Percentiles rank a stretch among this genome's conserved stretches.
Conservation (phyloP, 306 rosid genomes). For the Hippophae tibetana region DNA sequence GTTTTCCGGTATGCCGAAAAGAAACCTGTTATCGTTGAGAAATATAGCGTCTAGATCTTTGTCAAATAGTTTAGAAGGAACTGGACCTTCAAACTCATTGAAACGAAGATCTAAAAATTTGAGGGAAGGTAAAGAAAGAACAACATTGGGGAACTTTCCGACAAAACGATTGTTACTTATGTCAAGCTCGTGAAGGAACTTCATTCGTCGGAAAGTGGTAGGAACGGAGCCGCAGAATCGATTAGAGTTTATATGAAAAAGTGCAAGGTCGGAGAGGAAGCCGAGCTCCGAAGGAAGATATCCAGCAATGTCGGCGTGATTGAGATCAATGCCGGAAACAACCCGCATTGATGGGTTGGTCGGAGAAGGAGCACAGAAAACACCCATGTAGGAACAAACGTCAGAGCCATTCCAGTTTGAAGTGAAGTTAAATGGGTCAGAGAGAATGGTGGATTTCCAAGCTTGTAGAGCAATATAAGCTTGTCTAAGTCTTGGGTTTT, state of each 20-base stretch:
- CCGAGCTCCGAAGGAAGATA: slow-evolving; percentile 29
- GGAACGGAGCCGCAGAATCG: slow-evolving; percentile 29
- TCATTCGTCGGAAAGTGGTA: slow-evolving; percentile 15
- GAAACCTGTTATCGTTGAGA: slow-evolving; percentile 53
- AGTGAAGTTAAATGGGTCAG: slow-evolving; percentile 19
- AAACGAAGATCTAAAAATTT: slow-evolving; percentile 20
- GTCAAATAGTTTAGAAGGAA: slow-evolving; percentile 20
- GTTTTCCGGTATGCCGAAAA: slow-evolving; percentile 47
- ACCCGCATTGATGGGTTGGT: slow-evolving; percentile 16
- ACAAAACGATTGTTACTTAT: slow-evolving; percentile 25
- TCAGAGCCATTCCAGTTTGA: slow-evolving; percentile 19
- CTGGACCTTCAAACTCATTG: slow-evolving; percentile 21
- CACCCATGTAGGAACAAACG: slow-evolving; percentile 25
- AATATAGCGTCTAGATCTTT: slow-evolving; percentile 44
- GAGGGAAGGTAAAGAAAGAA: slow-evolving; percentile 17
- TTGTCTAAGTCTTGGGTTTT: slow-evolving; percentile 24
- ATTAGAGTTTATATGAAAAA: slow-evolving; percentile 27
- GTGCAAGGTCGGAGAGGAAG: slow-evolving; percentile 14
- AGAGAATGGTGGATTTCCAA: slow-evolving; percentile 19
- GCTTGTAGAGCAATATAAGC: slow-evolving; percentile 33
- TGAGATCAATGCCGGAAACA: slow-evolving; percentile 24
- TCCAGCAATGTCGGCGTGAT: slow-evolving; percentile 28
- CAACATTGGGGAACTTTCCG: slow-evolving; percentile 20
- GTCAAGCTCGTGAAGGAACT: slow-evolving; percentile 21
- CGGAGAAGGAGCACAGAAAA: slow-evolving; percentile 17